phyloP scores from a whole-genome alignment of 345 rosid species.

The Microthlaspi erraticum region DNA sequence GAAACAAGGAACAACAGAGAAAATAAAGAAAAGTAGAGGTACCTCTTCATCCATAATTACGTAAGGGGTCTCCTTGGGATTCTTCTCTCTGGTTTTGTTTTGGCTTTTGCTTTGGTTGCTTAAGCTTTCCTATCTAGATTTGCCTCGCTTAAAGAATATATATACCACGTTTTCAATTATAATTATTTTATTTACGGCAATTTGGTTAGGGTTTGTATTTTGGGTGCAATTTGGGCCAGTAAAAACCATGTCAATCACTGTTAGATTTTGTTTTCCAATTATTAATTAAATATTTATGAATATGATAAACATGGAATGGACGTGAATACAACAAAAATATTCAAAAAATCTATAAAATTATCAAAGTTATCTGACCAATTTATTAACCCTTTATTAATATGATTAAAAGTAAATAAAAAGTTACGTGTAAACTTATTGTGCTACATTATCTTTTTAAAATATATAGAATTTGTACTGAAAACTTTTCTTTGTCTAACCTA shows the following conservation, averaged over 20 bases:
- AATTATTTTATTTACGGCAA: neutral
- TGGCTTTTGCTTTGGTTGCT: neutral
- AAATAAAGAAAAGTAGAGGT: constrained; percentile 8
- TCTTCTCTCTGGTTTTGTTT: constrained; percentile 17
- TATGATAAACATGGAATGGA: neutral
- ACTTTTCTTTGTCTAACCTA: neutral
- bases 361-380: no score
- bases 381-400: no score
- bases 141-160: constrained; percentile 25
- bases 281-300: neutral
- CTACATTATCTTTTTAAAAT: neutral
- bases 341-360: no score
- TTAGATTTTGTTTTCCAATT: neutral
- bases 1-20: neutral
- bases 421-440: neutral
- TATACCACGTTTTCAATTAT: neutral
- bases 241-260: neutral
- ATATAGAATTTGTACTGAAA: neutral
- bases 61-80: neutral
- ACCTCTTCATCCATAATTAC: neutral
- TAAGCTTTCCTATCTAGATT: constrained; percentile 15
- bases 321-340: neutral
- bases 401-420: neutral
- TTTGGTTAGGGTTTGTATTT: neutral
- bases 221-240: neutral